Percentiles rank a stretch among this genome's conserved stretches.
Conservation (phyloP, 257 asterid species). For the Forsythia suspensa region DNA sequence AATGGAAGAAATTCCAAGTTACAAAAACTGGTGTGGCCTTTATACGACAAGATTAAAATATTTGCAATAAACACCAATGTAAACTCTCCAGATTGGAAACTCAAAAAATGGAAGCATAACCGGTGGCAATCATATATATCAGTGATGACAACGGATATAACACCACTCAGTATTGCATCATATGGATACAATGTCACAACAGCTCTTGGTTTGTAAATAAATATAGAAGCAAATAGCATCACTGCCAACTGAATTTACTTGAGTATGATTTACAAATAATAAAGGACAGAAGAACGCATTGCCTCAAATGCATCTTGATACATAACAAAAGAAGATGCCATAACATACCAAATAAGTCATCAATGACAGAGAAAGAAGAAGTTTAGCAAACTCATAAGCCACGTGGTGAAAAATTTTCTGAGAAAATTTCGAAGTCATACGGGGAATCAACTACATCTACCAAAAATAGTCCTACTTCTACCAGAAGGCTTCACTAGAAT, state of each 20-base stretch:
- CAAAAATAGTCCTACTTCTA: neutral
- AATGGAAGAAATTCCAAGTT: neutral
- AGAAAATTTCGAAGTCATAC: neutral
- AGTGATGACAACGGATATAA: neutral
- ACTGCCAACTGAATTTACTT: neutral
- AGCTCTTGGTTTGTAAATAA: neutral
- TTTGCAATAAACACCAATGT: neutral
- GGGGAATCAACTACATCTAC: neutral
- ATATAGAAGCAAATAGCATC: neutral
- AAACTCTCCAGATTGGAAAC: constrained; percentile 6
- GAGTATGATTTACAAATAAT: neutral
- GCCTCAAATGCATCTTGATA: neutral
- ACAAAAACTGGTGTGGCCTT: neutral
- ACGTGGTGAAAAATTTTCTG: neutral
- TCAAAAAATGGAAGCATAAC: neutral
- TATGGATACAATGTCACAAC: neutral
- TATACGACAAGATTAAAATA: too few species aligned
- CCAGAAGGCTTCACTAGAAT: neutral
- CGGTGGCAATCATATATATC: neutral
- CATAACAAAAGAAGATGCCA: neutral
- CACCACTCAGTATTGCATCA: neutral
- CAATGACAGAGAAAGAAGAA: neutral
- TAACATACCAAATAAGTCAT: neutral
- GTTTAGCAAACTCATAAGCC: neutral
- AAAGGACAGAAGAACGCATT: neutral